These are phyloP conservation scores for Maudiozyma barnettii DNA, from an alignment of 805 yeast genomes.

Conservation along the genomic window DNA sequence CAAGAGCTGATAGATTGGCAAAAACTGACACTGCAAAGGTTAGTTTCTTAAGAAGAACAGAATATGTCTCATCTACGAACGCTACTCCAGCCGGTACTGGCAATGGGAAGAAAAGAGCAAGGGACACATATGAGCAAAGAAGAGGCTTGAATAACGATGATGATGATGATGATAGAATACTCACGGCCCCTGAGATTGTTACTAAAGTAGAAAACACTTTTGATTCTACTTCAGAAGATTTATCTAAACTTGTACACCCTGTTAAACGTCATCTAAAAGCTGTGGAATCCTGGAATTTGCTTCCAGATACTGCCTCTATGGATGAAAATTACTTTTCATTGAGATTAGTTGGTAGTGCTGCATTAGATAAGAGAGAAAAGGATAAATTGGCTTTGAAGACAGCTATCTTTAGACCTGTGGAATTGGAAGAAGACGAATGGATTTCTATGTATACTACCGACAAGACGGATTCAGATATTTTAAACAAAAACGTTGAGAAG, in stretches of 20 bases:
- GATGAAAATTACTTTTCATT: slow-evolving; percentile 64
- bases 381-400: slow-evolving; percentile 36
- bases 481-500: slow-evolving; percentile 35
- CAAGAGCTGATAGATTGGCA: slow-evolving; percentile 37
- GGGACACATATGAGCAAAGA: slow-evolving; percentile 16
- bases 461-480: slow-evolving; percentile 31
- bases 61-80: slow-evolving; percentile 63
- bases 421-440: slow-evolving; percentile 67
- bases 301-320: slow-evolving; percentile 87
- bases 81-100: slow-evolving; percentile 28
- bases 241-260: slow-evolving; percentile 60
- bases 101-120: slow-evolving; percentile 21
- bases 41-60: slow-evolving; percentile 88
- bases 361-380: slow-evolving; percentile 30
- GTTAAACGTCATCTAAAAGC: slow-evolving; percentile 63
- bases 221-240: slow-evolving; percentile 39
- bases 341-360: slow-evolving; percentile 49
- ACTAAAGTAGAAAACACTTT: slow-evolving; percentile 65
- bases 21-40: slow-evolving; percentile 37
- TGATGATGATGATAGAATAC: slow-evolving; percentile 18
- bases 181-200: slow-evolving; percentile 21
- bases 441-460: slow-evolving; percentile 56
- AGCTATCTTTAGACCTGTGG: slow-evolving; percentile 64
- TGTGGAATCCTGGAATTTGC: slow-evolving; percentile 64
- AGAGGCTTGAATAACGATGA: slow-evolving; percentile 8